Evolutionary conservation across 2,329 filamentous ascomycete genomes (phyloP), one percentile per base, ranked within the genome.

Genomic region (Cadophora sp.): DNA sequence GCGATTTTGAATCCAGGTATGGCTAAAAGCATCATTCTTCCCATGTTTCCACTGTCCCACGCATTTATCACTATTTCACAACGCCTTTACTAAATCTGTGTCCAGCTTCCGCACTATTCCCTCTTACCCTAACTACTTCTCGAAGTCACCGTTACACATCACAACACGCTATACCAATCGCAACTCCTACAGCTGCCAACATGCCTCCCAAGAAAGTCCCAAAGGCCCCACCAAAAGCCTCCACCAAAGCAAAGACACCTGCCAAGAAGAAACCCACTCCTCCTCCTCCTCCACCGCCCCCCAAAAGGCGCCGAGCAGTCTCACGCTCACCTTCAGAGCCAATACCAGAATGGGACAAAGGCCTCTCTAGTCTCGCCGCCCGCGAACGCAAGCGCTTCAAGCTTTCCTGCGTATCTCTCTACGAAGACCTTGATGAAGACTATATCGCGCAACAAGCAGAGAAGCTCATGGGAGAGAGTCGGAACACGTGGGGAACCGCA

Each of bases 401-500:
- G 41, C 27, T 70, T 22, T 59, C 63, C n/a, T 58, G 53, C 16
- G 27, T 56, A 9, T 64, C 59, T 0, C 36, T 66, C 9, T 14
- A 65, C 22, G 53, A 62, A n/a, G 58, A 66, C 1, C 20, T 66
- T 1, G 61, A 66, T 16, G 59, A 65, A 33, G 66, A 66, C 16
- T 64, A 66, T 16, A 68, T 70, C 36, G 47, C 43, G 2, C 36
- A 62, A n/a, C 56, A 62, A 16, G 64, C 68, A 3, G 20, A 33
- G 22, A 43, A 20, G 9, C 51, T 68, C 9, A 30, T 45, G 20
- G 63, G 63, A 18, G 60, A 66, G 8, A 63, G 39, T 13, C 51
- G 55, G 20, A 60, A 68, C 18, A 69, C 48, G 11, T 72, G 70
- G 70, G 70, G 70, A 4, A 48, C 45, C 3, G 30, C 61, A n/a